These are phyloP conservation scores for Nicotiana knightiana DNA, from an alignment of 257 asterid genomes.

Conservation along the genomic window DNA sequence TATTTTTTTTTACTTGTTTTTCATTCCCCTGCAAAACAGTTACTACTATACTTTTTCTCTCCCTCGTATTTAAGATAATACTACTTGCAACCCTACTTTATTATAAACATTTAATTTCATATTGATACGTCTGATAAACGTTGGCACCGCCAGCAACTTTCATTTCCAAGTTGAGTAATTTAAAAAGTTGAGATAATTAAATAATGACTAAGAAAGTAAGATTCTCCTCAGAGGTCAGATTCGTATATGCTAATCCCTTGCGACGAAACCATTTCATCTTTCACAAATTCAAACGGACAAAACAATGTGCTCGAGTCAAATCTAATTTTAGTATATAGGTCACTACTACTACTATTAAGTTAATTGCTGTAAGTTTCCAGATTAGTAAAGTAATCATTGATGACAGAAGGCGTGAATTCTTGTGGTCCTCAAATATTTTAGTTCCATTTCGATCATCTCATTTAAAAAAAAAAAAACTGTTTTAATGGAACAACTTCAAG, in stretches of 20 bases:
- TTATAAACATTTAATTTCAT: not conserved
- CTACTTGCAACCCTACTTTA: not conserved
- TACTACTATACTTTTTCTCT: not conserved
- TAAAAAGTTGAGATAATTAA: not conserved
- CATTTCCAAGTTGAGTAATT: not conserved
- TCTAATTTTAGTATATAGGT: not conserved
- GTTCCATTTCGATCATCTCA: not conserved
- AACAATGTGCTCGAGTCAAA: not conserved
- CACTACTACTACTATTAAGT: not conserved
- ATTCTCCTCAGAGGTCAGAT: not conserved
- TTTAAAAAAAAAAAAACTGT: not conserved
- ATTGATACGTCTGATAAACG: not conserved
- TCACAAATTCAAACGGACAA: not conserved
- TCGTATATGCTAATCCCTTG: not conserved
- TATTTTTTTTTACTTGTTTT: not conserved
- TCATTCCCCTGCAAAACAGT: not conserved
- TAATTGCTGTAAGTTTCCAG: not conserved
- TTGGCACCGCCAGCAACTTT: not conserved
- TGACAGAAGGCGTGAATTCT: not conserved
- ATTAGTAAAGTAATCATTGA: slow-evolving; percentile 3
- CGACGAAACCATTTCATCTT: not conserved
- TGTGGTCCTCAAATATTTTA: not conserved
- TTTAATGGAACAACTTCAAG: not conserved
- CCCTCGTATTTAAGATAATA: not conserved
- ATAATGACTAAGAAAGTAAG: slow-evolving; percentile 2